Evolutionary conservation across 1,139 yeast genomes (phyloP), one percentile per base, ranked within the genome.

Genomic region (Candida tropicalis): DNA sequence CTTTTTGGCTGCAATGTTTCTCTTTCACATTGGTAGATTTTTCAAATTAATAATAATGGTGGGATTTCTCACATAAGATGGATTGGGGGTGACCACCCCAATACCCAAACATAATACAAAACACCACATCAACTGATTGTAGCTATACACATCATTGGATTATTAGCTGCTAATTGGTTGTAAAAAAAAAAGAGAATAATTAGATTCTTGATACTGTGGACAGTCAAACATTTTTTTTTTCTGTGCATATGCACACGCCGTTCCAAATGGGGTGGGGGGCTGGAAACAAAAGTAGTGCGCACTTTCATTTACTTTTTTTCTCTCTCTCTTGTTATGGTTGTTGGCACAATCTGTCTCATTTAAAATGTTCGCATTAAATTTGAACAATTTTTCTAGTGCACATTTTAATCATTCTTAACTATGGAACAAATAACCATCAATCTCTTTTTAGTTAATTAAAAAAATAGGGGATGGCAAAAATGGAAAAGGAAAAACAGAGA

Each of bases 311-410:
- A 8, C 5, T 27, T 4, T n/a, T n/a, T n/a, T n/a, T n/a, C n/a
- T n/a, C n/a, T n/a, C n/a, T n/a, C n/a, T n/a, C n/a, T n/a, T n/a
- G n/a, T n/a, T n/a, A n/a, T n/a, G n/a, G n/a, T n/a, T 11, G 13
- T 11, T 12, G 31, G 7, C 12, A 12, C 3, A 27, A 12, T 27
- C 31, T 27, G 31, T 27, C n/a, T 12, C 23, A 20, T 6, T 20
- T 20, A 6, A 20, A 20, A 20, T 20, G 12, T 25, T 11, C 28
- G 28, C 28, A 25, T 25, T 12, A 11, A 25, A 8, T 25, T 10
- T 8, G 10, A n/a, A 27, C 33, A 36, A 26, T 36, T 27, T 26
- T 27, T 36, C 35, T 31, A 18, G 7, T 31, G 35, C 4, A 2
- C 35, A 31, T 12, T 12, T 27, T 27, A 11, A 7, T 15, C 26